These are phyloP conservation scores for Neurospora crassa DNA, from an alignment of 2,329 filamentous ascomycete genomes.

Conservation along the genomic window DNA sequence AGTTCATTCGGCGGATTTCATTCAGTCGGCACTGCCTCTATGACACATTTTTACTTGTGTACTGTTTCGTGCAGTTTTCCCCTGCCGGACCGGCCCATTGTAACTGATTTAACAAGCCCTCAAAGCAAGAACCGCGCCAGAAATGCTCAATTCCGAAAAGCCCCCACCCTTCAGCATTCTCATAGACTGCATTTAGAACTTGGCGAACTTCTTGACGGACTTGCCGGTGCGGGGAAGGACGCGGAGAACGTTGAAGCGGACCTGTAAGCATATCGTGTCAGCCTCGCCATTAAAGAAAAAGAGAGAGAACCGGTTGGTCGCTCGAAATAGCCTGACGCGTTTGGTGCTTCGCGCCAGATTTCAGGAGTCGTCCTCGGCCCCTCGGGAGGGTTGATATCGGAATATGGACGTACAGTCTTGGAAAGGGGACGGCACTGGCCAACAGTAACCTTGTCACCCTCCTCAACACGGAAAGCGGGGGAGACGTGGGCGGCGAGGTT, in stretches of 20 bases:
- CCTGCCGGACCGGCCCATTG: conserved; percentile 22
- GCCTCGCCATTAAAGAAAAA: neutral
- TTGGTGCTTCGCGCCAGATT: neutral
- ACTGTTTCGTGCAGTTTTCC: conserved; percentile 23
- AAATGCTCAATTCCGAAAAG: conserved; percentile 23
- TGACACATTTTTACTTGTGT: conserved; percentile 21
- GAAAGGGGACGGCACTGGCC: conserved; percentile 98
- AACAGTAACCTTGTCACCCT: conserved; percentile 98
- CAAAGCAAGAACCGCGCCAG: conserved; percentile 26
- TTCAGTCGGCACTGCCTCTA: conserved; percentile 24
- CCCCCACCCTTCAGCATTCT: conserved; percentile 11
- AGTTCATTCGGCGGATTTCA: conserved; percentile 22
- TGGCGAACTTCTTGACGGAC: conserved; percentile 94
- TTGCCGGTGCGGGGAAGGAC: conserved; percentile 97
- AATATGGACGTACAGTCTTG: conserved; percentile 80
- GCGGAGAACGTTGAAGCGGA: conserved; percentile 99
- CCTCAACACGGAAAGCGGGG: conserved; percentile 99
- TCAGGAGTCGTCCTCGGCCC: neutral
- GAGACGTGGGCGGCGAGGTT: conserved; percentile 99
- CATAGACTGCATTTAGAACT: conserved; percentile 66
- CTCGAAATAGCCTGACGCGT: neutral
- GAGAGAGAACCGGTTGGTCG: neutral
- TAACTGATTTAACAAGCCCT: conserved; percentile 21
- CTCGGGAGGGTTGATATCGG: neutral
- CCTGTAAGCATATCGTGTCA: conserved; percentile 38